phyloP scores from a whole-genome alignment of 495 filamentous ascomycete species.

The Tirmania nivea region DNA sequence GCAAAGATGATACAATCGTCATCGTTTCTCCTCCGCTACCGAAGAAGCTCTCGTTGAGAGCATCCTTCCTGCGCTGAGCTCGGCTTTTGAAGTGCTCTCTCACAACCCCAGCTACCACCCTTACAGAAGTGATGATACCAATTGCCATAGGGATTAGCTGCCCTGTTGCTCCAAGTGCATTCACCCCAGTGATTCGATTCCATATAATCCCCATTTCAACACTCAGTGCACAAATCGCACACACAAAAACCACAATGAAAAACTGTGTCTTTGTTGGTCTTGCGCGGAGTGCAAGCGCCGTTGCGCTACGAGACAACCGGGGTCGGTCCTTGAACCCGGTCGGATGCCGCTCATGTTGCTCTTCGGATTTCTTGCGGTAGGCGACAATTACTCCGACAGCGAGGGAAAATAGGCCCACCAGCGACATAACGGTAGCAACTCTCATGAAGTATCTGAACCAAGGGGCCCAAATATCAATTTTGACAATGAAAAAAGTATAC shows the following conservation, averaged over 20 bases:
- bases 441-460: slow-evolving; percentile 10
- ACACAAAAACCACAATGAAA: not conserved
- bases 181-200: slow-evolving; percentile 10
- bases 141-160: slow-evolving; percentile 12
- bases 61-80: not conserved
- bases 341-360: not conserved
- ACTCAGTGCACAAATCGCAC: slow-evolving; percentile 6
- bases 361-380: not conserved
- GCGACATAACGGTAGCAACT: not conserved
- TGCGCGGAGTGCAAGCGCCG: not conserved
- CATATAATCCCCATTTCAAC: slow-evolving; percentile 8
- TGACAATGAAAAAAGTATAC: slow-evolving; percentile 4
- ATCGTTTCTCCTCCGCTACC: not conserved
- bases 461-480: slow-evolving; percentile 4
- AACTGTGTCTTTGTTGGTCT: not conserved
- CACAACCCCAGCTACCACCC: not conserved
- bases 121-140: slow-evolving; percentile 1
- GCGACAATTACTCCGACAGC: not conserved
- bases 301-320: not conserved
- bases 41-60: not conserved
- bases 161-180: slow-evolving; percentile 9
- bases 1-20: not conserved
- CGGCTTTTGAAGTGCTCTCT: not conserved
- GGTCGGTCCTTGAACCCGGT: not conserved
- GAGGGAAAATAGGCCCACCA: not conserved